These are phyloP conservation scores for Scleroderma bovista DNA, from an alignment of 768 basidiomycete species.

Conservation along the genomic window DNA sequence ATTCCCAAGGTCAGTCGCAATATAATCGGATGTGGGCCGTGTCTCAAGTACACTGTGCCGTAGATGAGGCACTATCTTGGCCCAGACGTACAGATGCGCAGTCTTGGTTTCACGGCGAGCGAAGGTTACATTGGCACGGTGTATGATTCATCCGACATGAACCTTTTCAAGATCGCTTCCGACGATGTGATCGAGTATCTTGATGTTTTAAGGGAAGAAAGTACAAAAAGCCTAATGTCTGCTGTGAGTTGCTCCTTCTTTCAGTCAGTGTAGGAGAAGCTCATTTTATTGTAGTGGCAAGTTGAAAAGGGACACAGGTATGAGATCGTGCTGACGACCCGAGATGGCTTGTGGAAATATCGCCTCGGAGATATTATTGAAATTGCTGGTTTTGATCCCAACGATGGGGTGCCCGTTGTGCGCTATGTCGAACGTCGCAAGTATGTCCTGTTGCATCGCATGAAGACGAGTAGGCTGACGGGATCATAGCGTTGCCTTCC, in stretches of 20 bases:
- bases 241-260: not conserved
- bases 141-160: not conserved
- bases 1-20: conserved; percentile 3
- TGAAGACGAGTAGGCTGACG: too few species aligned
- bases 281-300: conserved; percentile 1
- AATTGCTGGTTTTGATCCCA: conserved; percentile 7
- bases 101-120: not conserved
- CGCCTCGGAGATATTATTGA: conserved; percentile 5
- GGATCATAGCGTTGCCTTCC: not conserved
- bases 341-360: conserved; percentile 9
- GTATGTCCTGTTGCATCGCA: not conserved
- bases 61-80: conserved; percentile 1
- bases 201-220: not conserved
- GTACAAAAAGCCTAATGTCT: not conserved
- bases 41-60: not conserved
- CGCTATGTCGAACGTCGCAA: conserved; percentile 5
- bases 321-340: conserved; percentile 6
- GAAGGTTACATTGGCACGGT: conserved; percentile 2
- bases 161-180: not conserved
- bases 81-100: not conserved
- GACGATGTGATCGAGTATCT: conserved; percentile 6
- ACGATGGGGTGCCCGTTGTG: conserved; percentile 3
- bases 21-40: too few species aligned
- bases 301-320: conserved; percentile 1
- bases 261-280: too few species aligned